These are phyloP conservation scores for Agrocybe pediades DNA, from an alignment of 768 basidiomycete species.

Conservation along the genomic window DNA sequence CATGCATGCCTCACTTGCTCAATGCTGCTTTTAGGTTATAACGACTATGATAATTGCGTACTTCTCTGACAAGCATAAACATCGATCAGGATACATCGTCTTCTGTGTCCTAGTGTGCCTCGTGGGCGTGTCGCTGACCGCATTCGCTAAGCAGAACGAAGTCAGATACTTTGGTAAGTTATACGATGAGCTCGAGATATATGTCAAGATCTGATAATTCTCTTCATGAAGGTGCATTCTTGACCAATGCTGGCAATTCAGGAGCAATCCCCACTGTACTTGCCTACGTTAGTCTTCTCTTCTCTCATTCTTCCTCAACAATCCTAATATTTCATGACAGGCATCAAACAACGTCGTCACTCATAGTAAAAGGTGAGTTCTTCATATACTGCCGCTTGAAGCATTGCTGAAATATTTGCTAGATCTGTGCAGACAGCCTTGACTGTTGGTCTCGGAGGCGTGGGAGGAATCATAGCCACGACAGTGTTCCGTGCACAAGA, in stretches of 20 bases:
- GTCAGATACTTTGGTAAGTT: constrained; percentile 45
- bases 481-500: constrained; percentile 44
- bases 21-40: constrained; percentile 27
- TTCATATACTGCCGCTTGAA: not conserved
- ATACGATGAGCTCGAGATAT: not conserved
- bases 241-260: constrained; percentile 44
- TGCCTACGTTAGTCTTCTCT: constrained; percentile 35
- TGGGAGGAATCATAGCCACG: constrained; percentile 46
- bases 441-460: constrained; percentile 40
- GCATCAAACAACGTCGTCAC: constrained; percentile 49
- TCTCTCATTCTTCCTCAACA: not conserved
- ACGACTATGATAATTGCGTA: constrained; percentile 47
- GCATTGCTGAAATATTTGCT: constrained; percentile 9
- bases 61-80: constrained; percentile 44
- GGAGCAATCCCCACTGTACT: constrained; percentile 46
- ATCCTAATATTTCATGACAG: constrained; percentile 15
- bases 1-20: not conserved
- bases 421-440: constrained; percentile 43
- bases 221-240: constrained; percentile 41
- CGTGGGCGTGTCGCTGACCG: constrained; percentile 38
- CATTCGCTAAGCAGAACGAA: constrained; percentile 35
- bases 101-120: constrained; percentile 39
- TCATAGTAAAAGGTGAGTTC: constrained; percentile 41
- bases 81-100: constrained; percentile 43
- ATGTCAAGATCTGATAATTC: not conserved